phyloP scores from a whole-genome alignment of 2,329 filamentous ascomycete species.

The Chaetomium sp. region DNA sequence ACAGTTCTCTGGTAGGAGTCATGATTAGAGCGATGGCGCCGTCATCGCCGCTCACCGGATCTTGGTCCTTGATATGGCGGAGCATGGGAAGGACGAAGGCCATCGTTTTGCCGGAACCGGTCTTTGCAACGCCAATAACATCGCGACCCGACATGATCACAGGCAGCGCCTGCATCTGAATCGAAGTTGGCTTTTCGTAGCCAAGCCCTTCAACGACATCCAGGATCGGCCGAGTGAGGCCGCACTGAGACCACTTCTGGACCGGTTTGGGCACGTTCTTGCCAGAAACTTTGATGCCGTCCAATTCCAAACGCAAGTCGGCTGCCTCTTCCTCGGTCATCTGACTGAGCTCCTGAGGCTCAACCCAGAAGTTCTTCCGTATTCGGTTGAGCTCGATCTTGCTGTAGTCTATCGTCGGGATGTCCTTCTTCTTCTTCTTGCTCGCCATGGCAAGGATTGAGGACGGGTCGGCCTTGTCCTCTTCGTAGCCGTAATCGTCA shows the following conservation, averaged over 20 bases:
- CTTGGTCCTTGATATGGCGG: conserved; percentile 93
- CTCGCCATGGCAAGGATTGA: conserved; percentile 56
- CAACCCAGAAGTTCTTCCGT: conserved; percentile 92
- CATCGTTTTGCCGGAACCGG: conserved; percentile 95
- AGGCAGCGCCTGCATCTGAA: conserved; percentile 93
- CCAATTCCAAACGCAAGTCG: conserved; percentile 80
- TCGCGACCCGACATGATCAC: conserved; percentile 95
- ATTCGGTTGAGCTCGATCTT: conserved; percentile 86
- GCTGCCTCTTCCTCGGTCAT: conserved; percentile 84
- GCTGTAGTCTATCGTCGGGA: conserved; percentile 82
- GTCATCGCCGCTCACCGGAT: conserved; percentile 77
- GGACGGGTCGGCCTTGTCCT: conserved; percentile 51
- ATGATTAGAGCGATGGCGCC: conserved; percentile 88
- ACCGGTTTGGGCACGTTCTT: conserved; percentile 90
- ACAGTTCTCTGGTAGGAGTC: conserved; percentile 91
- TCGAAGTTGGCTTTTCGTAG: conserved; percentile 87
- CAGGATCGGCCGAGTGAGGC: conserved; percentile 80
- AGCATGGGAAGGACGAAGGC: conserved; percentile 97
- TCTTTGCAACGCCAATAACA: conserved; percentile 95
- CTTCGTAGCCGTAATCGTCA: conserved; percentile 66
- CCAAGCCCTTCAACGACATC: conserved; percentile 81
- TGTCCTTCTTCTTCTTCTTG: conserved; percentile 90
- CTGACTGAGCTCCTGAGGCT: conserved; percentile 78
- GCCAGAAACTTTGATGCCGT: conserved; percentile 92
- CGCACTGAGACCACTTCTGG: conserved; percentile 95